These are phyloP conservation scores for Rubia peregrina DNA, from an alignment of 305 asterid species.

Conservation along the genomic window DNA sequence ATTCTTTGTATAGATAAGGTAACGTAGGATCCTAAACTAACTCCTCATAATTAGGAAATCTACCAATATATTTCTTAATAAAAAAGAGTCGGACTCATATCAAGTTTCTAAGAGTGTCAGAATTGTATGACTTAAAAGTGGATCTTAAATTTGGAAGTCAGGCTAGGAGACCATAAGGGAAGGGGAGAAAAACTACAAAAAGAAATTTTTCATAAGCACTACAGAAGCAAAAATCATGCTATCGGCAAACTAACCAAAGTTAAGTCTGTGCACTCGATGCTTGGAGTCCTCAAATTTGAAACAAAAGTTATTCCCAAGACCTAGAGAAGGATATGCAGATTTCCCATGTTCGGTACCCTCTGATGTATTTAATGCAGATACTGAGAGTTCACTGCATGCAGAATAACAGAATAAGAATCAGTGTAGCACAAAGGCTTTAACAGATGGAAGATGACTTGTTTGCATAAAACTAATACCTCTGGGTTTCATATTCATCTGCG, in stretches of 20 bases:
- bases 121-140: not conserved
- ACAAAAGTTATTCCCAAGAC: conserved; percentile 70
- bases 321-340: conserved; percentile 63
- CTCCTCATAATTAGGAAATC: not conserved
- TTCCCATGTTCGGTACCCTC: conserved; percentile 56
- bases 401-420: conserved; percentile 14
- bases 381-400: conserved; percentile 68
- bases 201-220: not conserved
- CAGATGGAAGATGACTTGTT: conserved; percentile 8
- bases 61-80: not conserved
- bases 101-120: no score
- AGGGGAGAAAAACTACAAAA: not conserved
- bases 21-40: not conserved
- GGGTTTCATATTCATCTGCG: conserved; percentile 75
- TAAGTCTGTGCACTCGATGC: conserved; percentile 75
- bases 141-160: not conserved
- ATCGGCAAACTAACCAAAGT: conserved; percentile 47
- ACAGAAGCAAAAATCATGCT: not conserved
- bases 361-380: conserved; percentile 54
- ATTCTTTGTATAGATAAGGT: not conserved
- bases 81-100: not conserved
- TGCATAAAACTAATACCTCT: conserved; percentile 40
- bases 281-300: conserved; percentile 75
- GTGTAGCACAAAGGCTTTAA: not conserved
- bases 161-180: not conserved